These are phyloP conservation scores for Wallemia mellicola DNA, from an alignment of 1,284 basidiomycete genomes.

Conservation along the genomic window DNA sequence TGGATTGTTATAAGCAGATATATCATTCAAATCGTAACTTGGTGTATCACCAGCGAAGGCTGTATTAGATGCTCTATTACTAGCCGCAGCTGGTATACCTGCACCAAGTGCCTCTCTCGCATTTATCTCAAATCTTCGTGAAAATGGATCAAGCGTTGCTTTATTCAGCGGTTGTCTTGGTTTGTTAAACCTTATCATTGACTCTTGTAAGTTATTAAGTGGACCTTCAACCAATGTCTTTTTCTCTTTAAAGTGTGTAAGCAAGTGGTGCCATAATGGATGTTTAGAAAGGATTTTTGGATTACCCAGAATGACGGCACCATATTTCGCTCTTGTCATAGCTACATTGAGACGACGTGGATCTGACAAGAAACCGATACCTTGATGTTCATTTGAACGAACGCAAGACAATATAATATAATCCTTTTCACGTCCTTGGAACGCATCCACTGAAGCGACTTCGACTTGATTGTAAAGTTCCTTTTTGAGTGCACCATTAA, in stretches of 20 bases:
- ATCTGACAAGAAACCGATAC: conserved; percentile 97
- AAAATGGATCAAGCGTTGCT: conserved; percentile 47
- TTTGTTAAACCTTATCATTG: conserved; percentile 97
- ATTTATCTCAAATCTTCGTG: conserved; percentile 37
- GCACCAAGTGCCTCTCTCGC: conserved; percentile 31
- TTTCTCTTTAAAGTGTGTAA: conserved; percentile 97
- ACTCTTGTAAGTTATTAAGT: conserved; percentile 76
- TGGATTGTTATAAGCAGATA: not conserved
- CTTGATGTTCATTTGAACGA: conserved; percentile 96
- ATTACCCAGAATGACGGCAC: conserved; percentile 89
- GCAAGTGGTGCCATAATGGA: conserved; percentile 87
- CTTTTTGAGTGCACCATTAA: conserved; percentile 91
- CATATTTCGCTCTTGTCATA: conserved; percentile 87
- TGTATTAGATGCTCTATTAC: conserved; percentile 6
- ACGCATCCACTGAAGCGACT: conserved; percentile 93
- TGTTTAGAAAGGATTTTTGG: conserved; percentile 99
- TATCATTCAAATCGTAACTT: not conserved
- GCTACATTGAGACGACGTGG: conserved; percentile 90
- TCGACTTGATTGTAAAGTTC: conserved; percentile 98
- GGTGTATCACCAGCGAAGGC: conserved; percentile 11
- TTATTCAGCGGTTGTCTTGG: conserved; percentile 56
- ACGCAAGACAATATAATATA: conserved; percentile 98
- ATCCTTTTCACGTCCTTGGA: conserved; percentile 98
- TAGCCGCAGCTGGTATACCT: conserved; percentile 22
- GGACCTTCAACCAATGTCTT: conserved; percentile 81